Evolutionary conservation across 2,329 filamentous ascomycete species (phyloP), one percentile per base, ranked within the genome.

Genomic region (Hysterium pulicare): DNA sequence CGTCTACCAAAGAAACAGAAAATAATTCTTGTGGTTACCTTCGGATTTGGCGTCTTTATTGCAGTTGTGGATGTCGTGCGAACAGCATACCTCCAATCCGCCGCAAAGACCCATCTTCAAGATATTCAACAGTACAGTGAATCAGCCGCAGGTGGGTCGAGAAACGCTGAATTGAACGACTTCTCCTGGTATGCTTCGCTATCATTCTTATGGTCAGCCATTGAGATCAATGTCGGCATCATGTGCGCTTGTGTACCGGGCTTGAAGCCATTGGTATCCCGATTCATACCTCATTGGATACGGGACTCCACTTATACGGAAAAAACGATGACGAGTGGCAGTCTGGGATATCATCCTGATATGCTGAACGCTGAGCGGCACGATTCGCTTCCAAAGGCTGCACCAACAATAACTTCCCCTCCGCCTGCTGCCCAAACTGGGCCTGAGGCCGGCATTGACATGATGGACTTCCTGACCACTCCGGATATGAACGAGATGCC

Each of bases 211-310:
- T 97, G 90, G 91, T 91, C 87, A 13, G 86, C 85, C 10, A 82
- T 96, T 41, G 90, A 96, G 65, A 89, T 95, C 58, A 93, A 95
- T 51, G 75, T 94, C 1, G 90, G 89, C 15, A 90, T 96, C 54
- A 84, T 90, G 50, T 95, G 88, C 59, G 90, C 86, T 32, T 95
- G 90, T 56, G 86, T 96, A n/a, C 91, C 91, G 7, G 91, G 86
- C 0, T 71, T 96, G 48, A 96, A 96, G 62, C 90, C 91, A 1
- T 72, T 97, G 5, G 82, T 91, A 42, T 79, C 87, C 31, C 71
- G 77, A 9, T 73, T 82, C 42, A 53, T 81, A 24, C 80, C 80
- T 4, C 71, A 71, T 37, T 67, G 82, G 64, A 71, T 83, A 35
- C 72, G 75, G 35, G 77, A 80, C 51, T 58, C 61, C 3, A 66